These are phyloP conservation scores for Triticum dicoccoides DNA, from an alignment of 176 grass and related monocot species.

Conservation along the genomic window DNA sequence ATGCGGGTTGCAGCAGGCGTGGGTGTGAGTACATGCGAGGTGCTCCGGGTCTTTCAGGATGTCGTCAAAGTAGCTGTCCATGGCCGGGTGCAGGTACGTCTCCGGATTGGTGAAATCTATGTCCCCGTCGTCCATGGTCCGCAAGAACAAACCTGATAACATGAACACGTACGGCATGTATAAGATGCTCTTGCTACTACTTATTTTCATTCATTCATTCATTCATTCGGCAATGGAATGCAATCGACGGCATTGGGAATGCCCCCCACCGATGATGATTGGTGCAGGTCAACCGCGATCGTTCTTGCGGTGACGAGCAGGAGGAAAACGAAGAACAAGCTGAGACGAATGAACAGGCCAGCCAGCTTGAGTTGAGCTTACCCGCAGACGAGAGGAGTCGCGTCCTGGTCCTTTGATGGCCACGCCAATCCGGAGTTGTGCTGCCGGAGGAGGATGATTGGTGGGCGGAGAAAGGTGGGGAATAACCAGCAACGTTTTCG, in stretches of 20 bases:
- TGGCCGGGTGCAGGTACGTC: not conserved
- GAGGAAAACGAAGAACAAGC: not conserved
- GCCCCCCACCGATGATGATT: no score
- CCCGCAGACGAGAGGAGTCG: not conserved
- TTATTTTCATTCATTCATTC: no score
- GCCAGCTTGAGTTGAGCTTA: no score
- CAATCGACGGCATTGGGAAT: no score
- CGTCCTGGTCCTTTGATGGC: no score
- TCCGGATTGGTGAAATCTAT: conserved; percentile 46
- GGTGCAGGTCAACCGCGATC: no score
- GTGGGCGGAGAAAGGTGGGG: not conserved
- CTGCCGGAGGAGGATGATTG: not conserved
- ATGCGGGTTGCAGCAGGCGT: conserved; percentile 65
- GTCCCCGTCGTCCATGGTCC: conserved; percentile 60
- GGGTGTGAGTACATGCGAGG: conserved; percentile 63
- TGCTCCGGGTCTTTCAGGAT: conserved; percentile 58
- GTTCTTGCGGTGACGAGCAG: no score
- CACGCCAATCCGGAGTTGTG: not conserved
- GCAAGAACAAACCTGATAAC: not conserved
- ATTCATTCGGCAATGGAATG: no score
- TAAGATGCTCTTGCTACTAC: not conserved
- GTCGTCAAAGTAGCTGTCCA: conserved; percentile 73
- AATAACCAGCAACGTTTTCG: not conserved
- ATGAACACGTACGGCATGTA: not conserved
- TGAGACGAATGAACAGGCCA: no score